Base-by-base conservation (phyloP, 495 filamentous ascomycete species). In the Daldinia grandis region DNA sequence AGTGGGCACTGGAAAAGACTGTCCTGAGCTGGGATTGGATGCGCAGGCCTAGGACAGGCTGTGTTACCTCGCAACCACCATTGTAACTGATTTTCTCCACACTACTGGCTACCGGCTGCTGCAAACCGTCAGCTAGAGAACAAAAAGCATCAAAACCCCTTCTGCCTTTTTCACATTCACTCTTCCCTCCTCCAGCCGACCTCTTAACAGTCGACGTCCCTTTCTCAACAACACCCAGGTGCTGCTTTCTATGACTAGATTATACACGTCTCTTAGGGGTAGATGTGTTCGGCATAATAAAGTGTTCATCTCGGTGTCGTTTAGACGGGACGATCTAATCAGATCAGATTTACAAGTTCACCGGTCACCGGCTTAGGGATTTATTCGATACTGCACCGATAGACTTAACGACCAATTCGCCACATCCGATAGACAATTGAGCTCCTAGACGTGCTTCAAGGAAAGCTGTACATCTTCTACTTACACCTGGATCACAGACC, bases 131-230 rank as follows among this genome's bases (percentile, higher is more conserved):
- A 64, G 69, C 64, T 56, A 53, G 53, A 64, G 70, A 73, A 73
- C 70, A 73, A 73, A 73, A 73, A 73, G 61, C 70, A 62, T 73
- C 70, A 66, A 69, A 68, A 66, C 65, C 70, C 69, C 65, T 65
- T 64, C 70, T 56, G 19, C 27, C 40, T 53, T 58, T 35, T 54
- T 73, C 25, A 59, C 30, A 19, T 62, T 62, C 49, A 35, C 37
- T 71, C 51, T 57, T 42, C 62, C 31, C 42, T 47, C 33, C 53
- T 30, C 42, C 57, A 61, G 55, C 61, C 70, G 56, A 61, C 65
- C 57, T 68, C 57, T 65, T 31, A 50, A 58, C 49, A 37, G 64
- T 71, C 68, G 64, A 57, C 69, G 24, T 57, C 61, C 49, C 58
- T 67, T 31, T 61, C 42, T 17, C 47, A 69, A 64, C 62, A 53